Evolutionary conservation across 495 filamentous ascomycete species (phyloP), one percentile per base, ranked within the genome.

Genomic region (Hyaloscypha variabilis): DNA sequence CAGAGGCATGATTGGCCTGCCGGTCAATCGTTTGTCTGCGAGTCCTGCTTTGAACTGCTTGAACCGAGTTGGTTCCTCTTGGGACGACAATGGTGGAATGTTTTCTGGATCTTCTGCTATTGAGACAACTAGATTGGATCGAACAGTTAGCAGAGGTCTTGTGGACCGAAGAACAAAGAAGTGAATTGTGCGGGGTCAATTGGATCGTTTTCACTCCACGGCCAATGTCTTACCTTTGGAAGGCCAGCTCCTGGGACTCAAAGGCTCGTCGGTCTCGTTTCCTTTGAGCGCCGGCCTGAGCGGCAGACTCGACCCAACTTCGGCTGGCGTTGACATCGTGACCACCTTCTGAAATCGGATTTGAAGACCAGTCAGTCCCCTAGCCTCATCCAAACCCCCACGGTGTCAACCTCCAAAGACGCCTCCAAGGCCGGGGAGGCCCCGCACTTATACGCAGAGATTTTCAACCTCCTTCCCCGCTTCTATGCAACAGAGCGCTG

Each of bases 41-140:
- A 66, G 24, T 55, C 60, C 58, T 53, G 75, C 55, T 55, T 56
- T 53, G 70, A 72, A 67, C 63, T 66, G 61, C 57, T 68, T 67
- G 39, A 39, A 58, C 42, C 56, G 63, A 57, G 31, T 67, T 39
- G 50, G 26, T 42, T 60, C 58, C 58, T 69, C 64, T 29, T 59
- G 62, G 56, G 65, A 23, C 24, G 58, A 49, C 34, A 58, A 56
- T 19, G 71, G 62, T 30, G 70, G 61, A 17, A 72, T 67, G 39
- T 62, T 65, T 51, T 74, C 73, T 34, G 74, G 74, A 57, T 78
- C 75, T 63, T 77, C 68, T 11, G 64, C 72, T 29, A 77, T 76
- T 53, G 73, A 71, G 21, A 77, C 73, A 42, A 71, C 76, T 77
- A 52, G 1, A 46, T 23, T 13, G 29, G 36, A 19, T n/a, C n/a